Evolutionary conservation across 176 grass and related monocot genomes (phyloP), one percentile per base, ranked within the genome.

Genomic region (Eleusine coracana): DNA sequence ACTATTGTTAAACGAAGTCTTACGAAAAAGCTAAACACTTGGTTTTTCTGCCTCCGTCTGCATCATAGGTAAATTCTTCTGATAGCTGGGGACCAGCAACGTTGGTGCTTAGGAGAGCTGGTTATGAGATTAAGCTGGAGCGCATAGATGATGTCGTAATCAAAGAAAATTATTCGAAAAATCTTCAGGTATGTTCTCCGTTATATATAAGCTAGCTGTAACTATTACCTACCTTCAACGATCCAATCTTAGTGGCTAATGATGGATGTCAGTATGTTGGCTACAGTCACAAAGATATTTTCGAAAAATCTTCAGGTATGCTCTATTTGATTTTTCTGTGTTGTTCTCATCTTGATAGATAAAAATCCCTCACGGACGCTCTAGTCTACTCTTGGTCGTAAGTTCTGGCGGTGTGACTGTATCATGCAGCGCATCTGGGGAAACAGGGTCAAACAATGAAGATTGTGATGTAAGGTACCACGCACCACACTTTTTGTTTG

Each of bases 91-190:
- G 86, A 58, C 75, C 31, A 34, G 73, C 84, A 6, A 49, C 40
- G 8, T 76, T 97, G 75, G 51, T 86, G 6, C 78, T 97, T 80
- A 84, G 77, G 66, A 48, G 78, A 72, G 83, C 82, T 3, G 68
- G 63, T 15, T 97, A 93, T 29, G 79, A 90, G 66, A 82, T 97
- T 79, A 97, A 82, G 51, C 15, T 86, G 7, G 74, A 86, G 23
- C 25, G n/a, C 20, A 85, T 25, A 6, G 81, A 84, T 56, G 20
- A 40, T 64, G 78, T 90, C 68, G 23, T 93, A n/a, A 50, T 82
- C 68, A 85, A 88, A 42, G 94, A 97, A 85, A 89, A 92, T 79
- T 97, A 93, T 92, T 97, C 94, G 60, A 1, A 52, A 60, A 77
- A 65, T 27, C 66, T 91, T 23, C 65, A 88, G 81, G 94, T 93